Evolutionary conservation across 163 green algal species (phyloP).

Genomic region (Scenedesmus sp.): DNA sequence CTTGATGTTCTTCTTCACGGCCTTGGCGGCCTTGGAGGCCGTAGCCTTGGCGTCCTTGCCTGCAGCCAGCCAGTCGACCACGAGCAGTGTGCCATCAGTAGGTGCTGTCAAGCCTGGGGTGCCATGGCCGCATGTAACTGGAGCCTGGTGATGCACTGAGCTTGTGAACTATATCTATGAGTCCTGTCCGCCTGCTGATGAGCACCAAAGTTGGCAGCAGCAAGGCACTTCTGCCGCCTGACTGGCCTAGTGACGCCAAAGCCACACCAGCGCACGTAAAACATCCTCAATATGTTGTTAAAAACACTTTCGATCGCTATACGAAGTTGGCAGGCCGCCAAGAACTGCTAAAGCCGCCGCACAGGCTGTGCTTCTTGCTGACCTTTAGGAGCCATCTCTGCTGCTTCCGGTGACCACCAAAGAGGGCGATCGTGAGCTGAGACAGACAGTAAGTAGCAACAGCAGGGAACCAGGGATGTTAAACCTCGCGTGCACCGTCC

Average conservation of each 20-base stretch:
- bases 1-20: slow-evolving; percentile 87
- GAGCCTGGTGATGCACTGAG: background rate
- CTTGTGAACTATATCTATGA: background rate
- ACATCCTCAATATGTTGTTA: background rate
- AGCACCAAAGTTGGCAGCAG: background rate
- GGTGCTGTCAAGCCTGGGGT: background rate
- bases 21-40: slow-evolving; percentile 88
- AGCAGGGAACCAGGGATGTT: background rate
- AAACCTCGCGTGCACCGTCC: background rate
- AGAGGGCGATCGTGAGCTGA: background rate
- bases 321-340: background rate
- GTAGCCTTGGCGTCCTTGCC: slow-evolving; percentile 75
- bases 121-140: background rate
- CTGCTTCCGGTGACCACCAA: slow-evolving; percentile 6
- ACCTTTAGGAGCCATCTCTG: background rate
- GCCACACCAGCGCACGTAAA: background rate
- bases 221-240: background rate
- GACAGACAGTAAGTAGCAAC: background rate
- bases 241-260: background rate
- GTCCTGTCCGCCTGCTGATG: background rate
- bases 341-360: background rate
- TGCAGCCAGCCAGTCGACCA: background rate
- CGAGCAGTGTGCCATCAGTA: background rate
- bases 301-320: background rate
- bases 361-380: background rate